Percentiles rank a stretch among this genome's conserved stretches.
Evolutionary conservation across 2,329 filamentous ascomycete species (phyloP).

Genomic region (Hymenoscyphus occultus): DNA sequence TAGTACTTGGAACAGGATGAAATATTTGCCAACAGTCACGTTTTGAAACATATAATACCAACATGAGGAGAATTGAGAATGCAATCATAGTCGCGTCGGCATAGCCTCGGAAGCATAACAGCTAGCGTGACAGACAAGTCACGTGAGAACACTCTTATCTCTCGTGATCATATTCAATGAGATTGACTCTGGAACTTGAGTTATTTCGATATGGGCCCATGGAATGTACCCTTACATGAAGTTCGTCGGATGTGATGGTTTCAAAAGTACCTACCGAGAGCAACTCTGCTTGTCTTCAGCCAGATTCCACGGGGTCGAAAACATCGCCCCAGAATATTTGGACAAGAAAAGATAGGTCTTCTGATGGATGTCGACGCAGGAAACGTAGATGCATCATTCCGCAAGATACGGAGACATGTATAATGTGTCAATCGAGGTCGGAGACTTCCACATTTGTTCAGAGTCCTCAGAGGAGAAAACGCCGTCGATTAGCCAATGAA

Average conservation of each 20-base stretch:
- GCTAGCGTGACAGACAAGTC: background rate
- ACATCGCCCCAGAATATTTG: slow-evolving; percentile 22
- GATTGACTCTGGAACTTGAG: background rate
- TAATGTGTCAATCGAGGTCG: slow-evolving; percentile 72
- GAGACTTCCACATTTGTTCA: slow-evolving; percentile 74
- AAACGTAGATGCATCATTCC: slow-evolving; percentile 64
- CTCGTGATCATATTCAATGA: slow-evolving; percentile 7
- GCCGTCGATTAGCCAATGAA: slow-evolving; percentile 64
- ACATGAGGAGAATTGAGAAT: background rate
- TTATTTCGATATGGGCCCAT: slow-evolving; percentile 11
- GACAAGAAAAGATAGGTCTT: slow-evolving; percentile 61
- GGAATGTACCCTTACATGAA: background rate
- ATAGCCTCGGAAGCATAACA: background rate
- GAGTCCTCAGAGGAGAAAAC: slow-evolving; percentile 72
- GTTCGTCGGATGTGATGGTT: slow-evolving; percentile 17
- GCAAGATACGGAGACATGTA: slow-evolving; percentile 66
- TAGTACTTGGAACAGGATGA: background rate
- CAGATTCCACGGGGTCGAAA: slow-evolving; percentile 11
- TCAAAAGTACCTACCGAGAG: slow-evolving; percentile 16
- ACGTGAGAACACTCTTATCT: slow-evolving; percentile 8
- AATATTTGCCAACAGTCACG: background rate
- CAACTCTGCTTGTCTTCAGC: slow-evolving; percentile 12
- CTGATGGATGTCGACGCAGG: slow-evolving; percentile 50
- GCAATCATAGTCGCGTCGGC: background rate
- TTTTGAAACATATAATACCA: background rate